Evolutionary conservation across 1,284 basidiomycete genomes (phyloP).

Genomic region (Cryptococcus maquisensis): DNA sequence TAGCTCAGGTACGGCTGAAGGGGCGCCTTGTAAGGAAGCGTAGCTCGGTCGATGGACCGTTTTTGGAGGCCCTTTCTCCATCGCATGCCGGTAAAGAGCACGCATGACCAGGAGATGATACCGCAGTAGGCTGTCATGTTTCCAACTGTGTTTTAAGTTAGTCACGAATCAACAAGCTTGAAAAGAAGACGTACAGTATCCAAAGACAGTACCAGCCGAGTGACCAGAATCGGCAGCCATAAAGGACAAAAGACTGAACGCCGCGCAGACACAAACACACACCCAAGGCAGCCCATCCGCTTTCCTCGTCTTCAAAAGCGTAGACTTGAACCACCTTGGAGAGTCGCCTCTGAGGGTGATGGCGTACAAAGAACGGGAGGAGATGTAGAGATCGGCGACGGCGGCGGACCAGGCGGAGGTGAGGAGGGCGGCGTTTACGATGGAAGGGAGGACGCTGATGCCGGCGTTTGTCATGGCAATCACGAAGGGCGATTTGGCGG

Average conservation of each 20-base stretch:
- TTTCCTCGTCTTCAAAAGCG: not conserved
- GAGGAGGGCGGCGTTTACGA: conserved; percentile 46
- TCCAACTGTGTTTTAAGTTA: not conserved
- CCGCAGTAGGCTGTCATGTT: conserved; percentile 2
- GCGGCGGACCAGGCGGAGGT: conserved; percentile 23
- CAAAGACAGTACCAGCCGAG: not conserved
- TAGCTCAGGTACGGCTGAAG: conserved; percentile 35
- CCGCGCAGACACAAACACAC: not conserved
- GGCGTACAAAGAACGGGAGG: no score
- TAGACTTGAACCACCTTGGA: not conserved
- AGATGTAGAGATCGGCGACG: conserved; percentile 39
- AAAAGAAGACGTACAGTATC: not conserved
- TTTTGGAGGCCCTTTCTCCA: conserved; percentile 55
- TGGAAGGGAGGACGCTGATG: conserved; percentile 65
- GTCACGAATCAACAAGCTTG: not conserved
- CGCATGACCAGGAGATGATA: conserved; percentile 3
- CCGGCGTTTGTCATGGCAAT: conserved; percentile 63
- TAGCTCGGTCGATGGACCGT: conserved; percentile 61
- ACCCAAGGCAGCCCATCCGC: not conserved
- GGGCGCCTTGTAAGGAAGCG: conserved; percentile 61
- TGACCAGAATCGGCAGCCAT: conserved; percentile 1
- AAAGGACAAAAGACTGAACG: not conserved
- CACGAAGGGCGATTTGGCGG: conserved; percentile 70
- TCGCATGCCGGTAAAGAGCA: not conserved
- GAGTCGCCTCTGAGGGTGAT: not conserved